These are phyloP conservation scores for Colletotrichum aenigma DNA, from an alignment of 2,329 filamentous ascomycete species.

Conservation along the genomic window DNA sequence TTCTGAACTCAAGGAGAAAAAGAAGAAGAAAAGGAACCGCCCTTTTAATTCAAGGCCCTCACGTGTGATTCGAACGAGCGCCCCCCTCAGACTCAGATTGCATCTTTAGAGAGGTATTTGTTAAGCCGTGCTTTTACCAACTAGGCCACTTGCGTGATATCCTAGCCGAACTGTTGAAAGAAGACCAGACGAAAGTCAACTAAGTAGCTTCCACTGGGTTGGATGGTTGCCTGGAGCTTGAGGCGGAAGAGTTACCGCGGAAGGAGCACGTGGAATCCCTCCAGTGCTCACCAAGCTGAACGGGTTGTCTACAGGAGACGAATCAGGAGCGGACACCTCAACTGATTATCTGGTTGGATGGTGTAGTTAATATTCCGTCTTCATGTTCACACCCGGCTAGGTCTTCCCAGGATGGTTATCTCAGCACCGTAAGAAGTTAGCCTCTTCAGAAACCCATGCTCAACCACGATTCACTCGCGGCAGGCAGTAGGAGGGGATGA, in stretches of 20 bases:
- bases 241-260: not conserved
- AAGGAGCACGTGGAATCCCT: not conserved
- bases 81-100: not conserved
- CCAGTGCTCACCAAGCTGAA: not conserved
- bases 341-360: not conserved
- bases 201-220: not conserved
- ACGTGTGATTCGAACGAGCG: not conserved
- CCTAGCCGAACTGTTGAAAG: not conserved
- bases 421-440: not conserved
- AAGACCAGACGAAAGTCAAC: not conserved
- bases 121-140: not conserved
- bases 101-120: not conserved
- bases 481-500: rapidly evolving
- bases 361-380: not conserved
- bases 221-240: not conserved
- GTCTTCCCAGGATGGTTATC: not conserved
- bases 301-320: not conserved
- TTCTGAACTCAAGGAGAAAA: not conserved
- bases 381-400: not conserved
- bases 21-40: not conserved
- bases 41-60: not conserved
- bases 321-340: not conserved
- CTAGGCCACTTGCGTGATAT: not conserved
- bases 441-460: not conserved
- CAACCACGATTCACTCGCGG: not conserved